A percentile compares a stretch with the other conserved stretches of the same genome.
Conservation (phyloP, 768 basidiomycete genomes). For the Pleurotus tuber-regium region DNA sequence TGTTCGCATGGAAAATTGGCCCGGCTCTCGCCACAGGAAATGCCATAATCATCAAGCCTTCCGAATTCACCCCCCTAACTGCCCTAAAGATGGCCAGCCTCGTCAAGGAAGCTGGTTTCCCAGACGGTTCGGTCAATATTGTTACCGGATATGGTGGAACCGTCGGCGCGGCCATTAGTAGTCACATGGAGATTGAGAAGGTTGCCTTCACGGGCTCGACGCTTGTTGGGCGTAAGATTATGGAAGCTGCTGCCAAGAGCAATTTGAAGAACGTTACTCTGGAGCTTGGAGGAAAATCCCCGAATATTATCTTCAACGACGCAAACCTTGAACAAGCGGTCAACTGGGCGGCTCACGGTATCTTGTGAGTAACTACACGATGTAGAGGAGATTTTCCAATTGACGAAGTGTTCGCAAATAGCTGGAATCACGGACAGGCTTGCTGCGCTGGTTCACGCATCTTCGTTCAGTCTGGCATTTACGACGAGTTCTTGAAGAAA, state of each 20-base stretch:
- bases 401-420: too few species aligned
- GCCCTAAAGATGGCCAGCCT: constrained; percentile 45
- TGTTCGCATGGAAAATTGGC: constrained; percentile 28
- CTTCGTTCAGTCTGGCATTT: constrained; percentile 75
- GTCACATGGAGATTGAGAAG: constrained; percentile 60
- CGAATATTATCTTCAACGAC: constrained; percentile 70
- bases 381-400: too few species aligned
- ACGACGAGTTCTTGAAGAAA: constrained; percentile 69
- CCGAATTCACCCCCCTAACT: constrained; percentile 61
- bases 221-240: constrained; percentile 71
- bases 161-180: constrained; percentile 60
- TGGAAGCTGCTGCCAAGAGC: constrained; percentile 75
- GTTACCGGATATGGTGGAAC: constrained; percentile 53
- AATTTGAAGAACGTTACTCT: constrained; percentile 86
- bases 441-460: constrained; percentile 85
- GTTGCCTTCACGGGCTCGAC: constrained; percentile 75
- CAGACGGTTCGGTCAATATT: constrained; percentile 61
- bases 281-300: constrained; percentile 79
- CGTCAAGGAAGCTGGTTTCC: constrained; percentile 57
- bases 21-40: constrained; percentile 47
- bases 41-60: constrained; percentile 64
- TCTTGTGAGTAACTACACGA: constrained; percentile 67
- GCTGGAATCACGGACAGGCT: constrained; percentile 72
- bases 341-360: constrained; percentile 67
- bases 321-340: constrained; percentile 72